Evolutionary conservation across 2,329 filamentous ascomycete species (phyloP), one percentile per base, ranked within the genome.

Genomic region (Truncatella angustata): DNA sequence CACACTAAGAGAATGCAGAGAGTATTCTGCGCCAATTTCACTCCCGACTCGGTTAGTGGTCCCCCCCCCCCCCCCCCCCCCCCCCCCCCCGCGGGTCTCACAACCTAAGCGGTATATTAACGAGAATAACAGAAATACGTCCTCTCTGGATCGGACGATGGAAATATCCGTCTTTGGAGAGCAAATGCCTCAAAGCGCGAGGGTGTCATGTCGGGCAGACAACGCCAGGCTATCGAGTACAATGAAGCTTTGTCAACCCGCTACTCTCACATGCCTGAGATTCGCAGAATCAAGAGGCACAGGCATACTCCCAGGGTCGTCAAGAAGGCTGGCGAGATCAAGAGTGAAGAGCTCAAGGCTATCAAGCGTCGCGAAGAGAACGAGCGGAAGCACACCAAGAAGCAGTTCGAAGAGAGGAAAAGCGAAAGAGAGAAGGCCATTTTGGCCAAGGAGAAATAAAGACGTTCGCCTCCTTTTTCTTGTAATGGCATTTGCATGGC

Each of bases 251-350:
- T 99, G 54, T 84, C 90, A 63, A 79, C 90, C 63, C 79, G 92
- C 58, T 99, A 91, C 73, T 82, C 85, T 57, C 94, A 99, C 70
- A 97, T 99, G 92, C 94, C 94, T 46, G 93, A 99, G 73, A 89
- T 99, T 60, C 84, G 85, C 62, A 84, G 95, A 50, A 99, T 99
- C 70, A 87, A 87, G 63, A 82, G 91, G 49, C 94, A 99, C 71
- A 84, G 94, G 56, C 94, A 97, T 72, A 74, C 97, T 56, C 94
- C 94, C 18, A 90, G 91, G 78, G 85, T 91, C 52, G 85, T 97
- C 59, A 97, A 96, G 86, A 97, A 97, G 82, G 93, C 93, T 4
- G 85, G 81, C 45, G 89, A 96, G 77, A 97, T 97, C 73, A 99
- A 99, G 84, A 75, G 76, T 53, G 91, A 95, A 66, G 94, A 97